These are phyloP conservation scores for Termitomyces bulborhizus DNA, from an alignment of 768 basidiomycete genomes.

Conservation along the genomic window DNA sequence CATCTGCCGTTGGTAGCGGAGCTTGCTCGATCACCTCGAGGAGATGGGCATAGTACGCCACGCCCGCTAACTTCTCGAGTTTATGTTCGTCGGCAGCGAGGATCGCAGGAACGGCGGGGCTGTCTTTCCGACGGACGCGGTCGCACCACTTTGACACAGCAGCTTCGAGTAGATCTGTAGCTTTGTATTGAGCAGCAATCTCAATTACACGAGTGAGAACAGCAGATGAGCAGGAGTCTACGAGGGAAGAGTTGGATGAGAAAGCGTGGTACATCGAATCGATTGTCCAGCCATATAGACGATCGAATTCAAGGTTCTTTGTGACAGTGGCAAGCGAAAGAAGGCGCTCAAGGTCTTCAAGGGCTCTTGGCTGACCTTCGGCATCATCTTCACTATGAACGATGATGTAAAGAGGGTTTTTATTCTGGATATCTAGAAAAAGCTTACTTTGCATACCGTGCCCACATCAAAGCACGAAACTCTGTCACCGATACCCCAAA, in stretches of 20 bases:
- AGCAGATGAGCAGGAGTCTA: conserved; percentile 28
- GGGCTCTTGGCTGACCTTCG: conserved; percentile 31
- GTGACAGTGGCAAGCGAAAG: conserved; percentile 41
- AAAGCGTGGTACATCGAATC: conserved; percentile 26
- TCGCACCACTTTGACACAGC: conserved; percentile 24
- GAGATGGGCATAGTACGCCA: conserved; percentile 32
- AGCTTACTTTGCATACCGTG: conserved; percentile 45
- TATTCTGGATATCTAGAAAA: background rate
- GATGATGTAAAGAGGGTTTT: background rate
- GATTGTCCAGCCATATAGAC: conserved; percentile 39
- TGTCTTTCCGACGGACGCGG: conserved; percentile 22
- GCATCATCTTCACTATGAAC: conserved; percentile 38
- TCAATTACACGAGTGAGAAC: conserved; percentile 26
- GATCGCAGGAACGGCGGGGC: conserved; percentile 33
- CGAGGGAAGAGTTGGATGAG: conserved; percentile 17
- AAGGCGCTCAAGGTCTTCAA: conserved; percentile 33
- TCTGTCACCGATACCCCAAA: conserved; percentile 37
- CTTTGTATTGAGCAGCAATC: conserved; percentile 18
- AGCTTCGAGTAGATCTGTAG: conserved; percentile 16
- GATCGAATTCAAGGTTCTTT: conserved; percentile 41
- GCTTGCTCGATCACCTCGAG: conserved; percentile 28
- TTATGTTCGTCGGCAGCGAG: conserved; percentile 27
- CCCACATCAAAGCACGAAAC: conserved; percentile 48
- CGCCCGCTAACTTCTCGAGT: conserved; percentile 24
- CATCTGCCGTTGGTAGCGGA: conserved; percentile 14